Evolutionary conservation across 441 rosid genomes (phyloP).

Genomic region (Corymbia calophylla): DNA sequence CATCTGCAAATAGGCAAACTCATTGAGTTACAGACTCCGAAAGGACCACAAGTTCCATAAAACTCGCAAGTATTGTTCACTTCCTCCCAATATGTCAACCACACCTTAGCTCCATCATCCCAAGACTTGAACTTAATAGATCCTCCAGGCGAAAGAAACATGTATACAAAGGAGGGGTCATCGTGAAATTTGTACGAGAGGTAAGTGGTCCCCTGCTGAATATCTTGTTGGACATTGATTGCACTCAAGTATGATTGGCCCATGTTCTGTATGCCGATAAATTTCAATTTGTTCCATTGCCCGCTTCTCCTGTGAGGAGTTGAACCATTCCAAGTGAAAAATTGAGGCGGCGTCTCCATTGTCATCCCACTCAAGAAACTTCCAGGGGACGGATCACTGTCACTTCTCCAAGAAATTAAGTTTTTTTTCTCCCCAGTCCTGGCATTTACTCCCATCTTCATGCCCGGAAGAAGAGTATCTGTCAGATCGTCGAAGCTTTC

Average conservation of each 20-base stretch:
- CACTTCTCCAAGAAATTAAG: background rate
- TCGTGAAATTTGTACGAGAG: rapidly evolving
- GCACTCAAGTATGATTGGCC: rapidly evolving
- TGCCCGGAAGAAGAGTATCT: background rate
- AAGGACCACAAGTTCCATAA: background rate
- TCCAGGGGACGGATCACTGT: background rate
- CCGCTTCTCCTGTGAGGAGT: background rate
- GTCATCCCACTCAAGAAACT: background rate
- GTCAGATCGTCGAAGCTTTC: background rate
- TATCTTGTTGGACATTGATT: background rate
- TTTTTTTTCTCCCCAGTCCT: background rate
- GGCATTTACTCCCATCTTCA: background rate
- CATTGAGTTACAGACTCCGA: background rate
- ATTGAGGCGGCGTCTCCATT: background rate
- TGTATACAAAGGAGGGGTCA: rapidly evolving
- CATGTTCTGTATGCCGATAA: background rate
- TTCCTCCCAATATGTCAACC: rapidly evolving
- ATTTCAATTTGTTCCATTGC: background rate
- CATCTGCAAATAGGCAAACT: background rate
- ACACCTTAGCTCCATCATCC: background rate
- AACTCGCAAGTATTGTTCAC: background rate
- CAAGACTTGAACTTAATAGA: background rate
- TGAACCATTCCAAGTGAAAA: background rate
- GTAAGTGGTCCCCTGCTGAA: background rate
- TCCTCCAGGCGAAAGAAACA: background rate